A percentile compares a stretch with the other conserved stretches of the same genome.
These are phyloP conservation scores for Wolfiporia cocos DNA, from an alignment of 1,284 basidiomycete species.

Conservation along the genomic window DNA sequence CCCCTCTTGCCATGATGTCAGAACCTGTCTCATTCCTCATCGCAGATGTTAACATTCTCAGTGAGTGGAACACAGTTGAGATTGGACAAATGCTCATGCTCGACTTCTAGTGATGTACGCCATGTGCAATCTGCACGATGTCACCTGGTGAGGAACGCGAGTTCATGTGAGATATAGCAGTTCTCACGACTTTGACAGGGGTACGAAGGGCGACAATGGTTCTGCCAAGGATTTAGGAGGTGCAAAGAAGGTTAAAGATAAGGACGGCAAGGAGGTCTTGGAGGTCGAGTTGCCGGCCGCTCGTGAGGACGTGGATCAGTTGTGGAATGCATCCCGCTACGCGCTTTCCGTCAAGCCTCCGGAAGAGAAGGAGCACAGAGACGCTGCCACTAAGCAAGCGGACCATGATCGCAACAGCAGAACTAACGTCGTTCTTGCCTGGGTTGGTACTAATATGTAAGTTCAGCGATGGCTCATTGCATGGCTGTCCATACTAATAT, in stretches of 20 bases:
- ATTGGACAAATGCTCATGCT: neutral
- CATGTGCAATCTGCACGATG: constrained; percentile 88
- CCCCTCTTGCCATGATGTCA: constrained; percentile 8
- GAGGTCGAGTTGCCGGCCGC: constrained; percentile 81
- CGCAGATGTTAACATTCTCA: constrained; percentile 86
- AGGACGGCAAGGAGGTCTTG: constrained; percentile 79
- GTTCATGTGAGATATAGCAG: constrained; percentile 2
- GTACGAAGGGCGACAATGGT: constrained; percentile 89
- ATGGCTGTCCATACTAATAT: constrained; percentile 8
- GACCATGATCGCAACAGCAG: constrained; percentile 80
- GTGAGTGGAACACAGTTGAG: constrained; percentile 27
- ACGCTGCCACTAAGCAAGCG: constrained; percentile 84
- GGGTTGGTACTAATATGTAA: constrained; percentile 82
- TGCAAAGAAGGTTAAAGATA: constrained; percentile 81
- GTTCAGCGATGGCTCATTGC: constrained; percentile 20
- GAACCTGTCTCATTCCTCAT: neutral
- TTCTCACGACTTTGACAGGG: constrained; percentile 36
- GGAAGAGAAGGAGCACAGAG: constrained; percentile 75
- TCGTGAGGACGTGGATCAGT: constrained; percentile 79
- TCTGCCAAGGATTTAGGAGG: constrained; percentile 81
- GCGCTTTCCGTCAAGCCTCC: constrained; percentile 61
- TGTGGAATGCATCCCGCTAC: constrained; percentile 72
- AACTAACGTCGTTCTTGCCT: constrained; percentile 81
- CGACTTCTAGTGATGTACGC: constrained; percentile 71
- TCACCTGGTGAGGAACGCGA: constrained; percentile 57